Evolutionary conservation across 2,329 filamentous ascomycete genomes (phyloP), one percentile per base, ranked within the genome.

Genomic region (Botrytis byssoidea): DNA sequence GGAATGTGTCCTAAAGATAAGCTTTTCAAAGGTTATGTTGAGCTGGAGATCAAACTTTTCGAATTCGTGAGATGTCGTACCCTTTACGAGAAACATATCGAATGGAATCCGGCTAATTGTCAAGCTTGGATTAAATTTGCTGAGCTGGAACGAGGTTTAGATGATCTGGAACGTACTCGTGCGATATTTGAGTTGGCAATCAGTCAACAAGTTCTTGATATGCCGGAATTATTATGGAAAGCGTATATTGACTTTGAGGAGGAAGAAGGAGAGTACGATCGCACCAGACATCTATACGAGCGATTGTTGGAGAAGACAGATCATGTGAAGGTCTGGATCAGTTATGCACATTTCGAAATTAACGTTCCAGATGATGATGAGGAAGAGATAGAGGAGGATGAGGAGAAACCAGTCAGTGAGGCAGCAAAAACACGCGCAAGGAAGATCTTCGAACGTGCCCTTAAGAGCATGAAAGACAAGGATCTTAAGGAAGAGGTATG

Each of bases 311-410:
- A 93, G 80, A 98, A 97, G 89, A 97, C 96, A n/a, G 92, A 96
- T 80, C 96, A 99, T 81, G 94, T 98, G 86, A 99, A 98, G 86
- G 96, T 99, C 74, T 99, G 96, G 96, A 97, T 96, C 83, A 95
- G 93, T 82, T 99, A 95, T 84, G 96, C 96, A n/a, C 93, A 97
- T 82, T 98, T 99, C 81, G 96, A 99, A 83, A 93, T 98, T 85
- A 95, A 96, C 82, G 91, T 97, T 0, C 94, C 94, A 63, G 94
- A 97, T 73, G 88, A 86, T 20, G 86, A 88, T 32, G 89, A 89
- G 70, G 89, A 92, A 60, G 90, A 86, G 18, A 84, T 83, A 6
- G 84, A 85, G 18, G 85, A 88, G 16, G 86, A 86, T 4, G 85
- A 88, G 32, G 84, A 91, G 83, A 87, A 88, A 64, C 88, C 87